A percentile compares a stretch with the other conserved stretches of the same genome.
Evolutionary conservation across 1,139 yeast species (phyloP).

Genomic region (Kodamaea derodonti): DNA sequence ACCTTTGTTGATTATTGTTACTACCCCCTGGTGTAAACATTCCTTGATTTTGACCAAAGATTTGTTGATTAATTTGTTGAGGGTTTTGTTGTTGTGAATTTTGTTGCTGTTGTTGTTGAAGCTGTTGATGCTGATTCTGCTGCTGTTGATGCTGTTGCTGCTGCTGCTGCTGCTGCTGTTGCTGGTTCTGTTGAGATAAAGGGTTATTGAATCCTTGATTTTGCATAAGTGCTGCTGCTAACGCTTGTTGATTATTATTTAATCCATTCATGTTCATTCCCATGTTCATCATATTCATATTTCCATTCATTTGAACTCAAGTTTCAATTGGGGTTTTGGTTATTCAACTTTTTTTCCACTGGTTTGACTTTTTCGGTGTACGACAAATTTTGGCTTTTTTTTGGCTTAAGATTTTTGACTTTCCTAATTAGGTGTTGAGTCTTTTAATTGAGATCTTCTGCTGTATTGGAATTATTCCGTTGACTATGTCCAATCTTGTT

Average conservation of each 20-base stretch:
- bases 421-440: too few relatives aligned
- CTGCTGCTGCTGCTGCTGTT: slow-evolving; percentile 4
- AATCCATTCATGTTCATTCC: slow-evolving; percentile 14
- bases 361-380: too few relatives aligned
- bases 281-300: slow-evolving; percentile 14
- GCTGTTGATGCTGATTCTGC: slow-evolving; percentile 5
- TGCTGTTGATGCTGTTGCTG: slow-evolving; percentile 5
- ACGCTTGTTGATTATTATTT: slow-evolving; percentile 8
- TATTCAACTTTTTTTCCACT: background rate
- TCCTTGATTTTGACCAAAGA: slow-evolving; percentile 9
- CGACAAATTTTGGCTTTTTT: too few relatives aligned
- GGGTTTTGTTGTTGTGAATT: slow-evolving; percentile 7
- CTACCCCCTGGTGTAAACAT: slow-evolving; percentile 14
- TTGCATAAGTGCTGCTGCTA: slow-evolving; percentile 9
- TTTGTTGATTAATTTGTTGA: slow-evolving; percentile 9
- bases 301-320: slow-evolving; percentile 12
- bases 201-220: slow-evolving; percentile 10
- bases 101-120: slow-evolving; percentile 10
- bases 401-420: too few relatives aligned
- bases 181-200: slow-evolving; percentile 5
- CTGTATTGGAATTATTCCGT: too few relatives aligned
- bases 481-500: too few relatives aligned
- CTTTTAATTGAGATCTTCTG: too few relatives aligned
- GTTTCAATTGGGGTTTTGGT: too few relatives aligned
- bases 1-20: slow-evolving; percentile 10